Evolutionary conservation across 768 basidiomycete species (phyloP).

Genomic region (Rubroboletus satanas): DNA sequence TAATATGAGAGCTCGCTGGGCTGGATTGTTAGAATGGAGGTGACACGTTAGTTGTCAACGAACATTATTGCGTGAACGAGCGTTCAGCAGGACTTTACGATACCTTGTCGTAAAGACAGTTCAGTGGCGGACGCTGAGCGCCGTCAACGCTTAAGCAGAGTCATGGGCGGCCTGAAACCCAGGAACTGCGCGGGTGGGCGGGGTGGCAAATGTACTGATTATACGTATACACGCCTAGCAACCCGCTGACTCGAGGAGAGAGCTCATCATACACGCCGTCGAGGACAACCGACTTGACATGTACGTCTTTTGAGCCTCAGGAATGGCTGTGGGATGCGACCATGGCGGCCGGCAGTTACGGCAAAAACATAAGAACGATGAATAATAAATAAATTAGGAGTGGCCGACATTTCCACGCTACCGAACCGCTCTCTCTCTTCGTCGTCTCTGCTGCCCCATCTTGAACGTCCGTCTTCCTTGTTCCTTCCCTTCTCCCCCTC

Average conservation of each 20-base stretch:
- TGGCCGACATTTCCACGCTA: slow-evolving; percentile 26
- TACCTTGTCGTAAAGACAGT: background rate
- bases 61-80: background rate
- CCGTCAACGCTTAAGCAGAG: background rate
- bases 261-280: background rate
- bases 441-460: slow-evolving; percentile 16
- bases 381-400: slow-evolving; percentile 30
- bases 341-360: slow-evolving; percentile 20
- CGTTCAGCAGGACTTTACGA: background rate
- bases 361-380: slow-evolving; percentile 17
- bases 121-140: background rate
- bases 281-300: background rate
- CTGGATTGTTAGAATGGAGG: background rate
- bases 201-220: background rate
- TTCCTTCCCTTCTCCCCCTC: slow-evolving; percentile 33
- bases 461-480: slow-evolving; percentile 21
- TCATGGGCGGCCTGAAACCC: background rate
- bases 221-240: background rate
- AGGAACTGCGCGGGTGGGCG: background rate
- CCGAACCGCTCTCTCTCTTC: slow-evolving; percentile 22
- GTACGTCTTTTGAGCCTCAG: background rate
- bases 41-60: background rate
- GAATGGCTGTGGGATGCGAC: slow-evolving; percentile 10
- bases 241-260: background rate
- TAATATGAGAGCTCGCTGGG: background rate